Percentiles rank a stretch among this genome's conserved stretches.
phyloP scores from a whole-genome alignment of 2,329 filamentous ascomycete species.

The Ophiostoma sp. region DNA sequence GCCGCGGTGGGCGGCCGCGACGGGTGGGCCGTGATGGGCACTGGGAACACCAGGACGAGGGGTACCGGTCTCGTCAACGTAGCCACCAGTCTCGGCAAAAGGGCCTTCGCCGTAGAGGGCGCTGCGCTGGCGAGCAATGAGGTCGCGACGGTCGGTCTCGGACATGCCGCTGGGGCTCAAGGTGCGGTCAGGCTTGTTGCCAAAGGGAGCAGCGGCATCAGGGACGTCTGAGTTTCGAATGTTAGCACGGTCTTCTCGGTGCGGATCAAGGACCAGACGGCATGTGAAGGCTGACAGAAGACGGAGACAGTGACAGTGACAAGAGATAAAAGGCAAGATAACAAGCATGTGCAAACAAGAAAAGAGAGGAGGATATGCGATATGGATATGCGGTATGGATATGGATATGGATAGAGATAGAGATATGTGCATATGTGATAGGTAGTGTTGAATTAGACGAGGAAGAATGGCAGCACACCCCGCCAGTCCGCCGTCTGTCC shows the following conservation, averaged over 20 bases:
- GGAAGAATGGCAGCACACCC: background rate
- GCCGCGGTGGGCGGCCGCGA: constrained; percentile 64
- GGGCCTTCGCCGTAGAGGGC: constrained; percentile 78
- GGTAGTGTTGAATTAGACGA: constrained; percentile 9
- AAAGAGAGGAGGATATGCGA: constrained; percentile 2
- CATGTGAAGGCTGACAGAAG: background rate
- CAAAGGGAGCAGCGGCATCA: constrained; percentile 29
- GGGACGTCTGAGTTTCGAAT: background rate
- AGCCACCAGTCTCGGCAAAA: constrained; percentile 62
- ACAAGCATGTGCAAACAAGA: constrained; percentile 9
- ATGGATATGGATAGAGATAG: constrained; percentile 3
- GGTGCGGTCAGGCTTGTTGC: constrained; percentile 76
- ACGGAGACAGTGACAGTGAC: background rate
- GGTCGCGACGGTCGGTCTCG: constrained; percentile 90
- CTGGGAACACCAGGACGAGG: constrained; percentile 62
- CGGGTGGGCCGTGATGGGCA: constrained; percentile 45
- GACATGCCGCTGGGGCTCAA: constrained; percentile 80
- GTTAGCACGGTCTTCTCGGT: background rate
- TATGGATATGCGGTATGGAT: constrained; percentile 7
- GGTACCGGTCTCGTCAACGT: constrained; percentile 62
- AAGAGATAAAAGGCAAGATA: background rate
- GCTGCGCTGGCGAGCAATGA: constrained; percentile 92
- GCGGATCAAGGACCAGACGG: background rate
- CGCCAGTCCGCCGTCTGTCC: background rate
- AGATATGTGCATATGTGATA: constrained; percentile 8